A percentile compares a stretch with the other conserved stretches of the same genome.
phyloP scores from a whole-genome alignment of 2,329 filamentous ascomycete genomes.

The Epichloe sibirici region DNA sequence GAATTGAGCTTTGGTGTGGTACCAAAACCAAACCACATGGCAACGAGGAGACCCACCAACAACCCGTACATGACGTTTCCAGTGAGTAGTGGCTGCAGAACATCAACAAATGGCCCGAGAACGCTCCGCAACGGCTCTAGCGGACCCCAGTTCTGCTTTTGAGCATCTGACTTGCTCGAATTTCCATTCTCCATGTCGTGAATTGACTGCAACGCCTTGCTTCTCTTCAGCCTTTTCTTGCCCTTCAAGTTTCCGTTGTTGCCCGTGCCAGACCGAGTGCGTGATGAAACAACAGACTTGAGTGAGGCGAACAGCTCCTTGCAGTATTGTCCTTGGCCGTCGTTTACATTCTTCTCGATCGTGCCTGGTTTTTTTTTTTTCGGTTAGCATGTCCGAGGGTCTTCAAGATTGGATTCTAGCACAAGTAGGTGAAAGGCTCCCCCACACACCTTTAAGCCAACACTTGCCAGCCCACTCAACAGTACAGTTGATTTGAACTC shows the following conservation, averaged over 20 bases:
- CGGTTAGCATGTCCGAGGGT: too few relatives aligned
- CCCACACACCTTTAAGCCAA: slow-evolving; percentile 78
- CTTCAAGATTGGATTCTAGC: too few relatives aligned
- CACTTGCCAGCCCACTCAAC: slow-evolving; percentile 97
- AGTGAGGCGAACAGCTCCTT: slow-evolving; percentile 67
- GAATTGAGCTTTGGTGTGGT: slow-evolving; percentile 27
- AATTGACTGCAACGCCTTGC: slow-evolving; percentile 32
- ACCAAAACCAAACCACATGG: slow-evolving; percentile 60
- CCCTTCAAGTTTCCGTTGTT: slow-evolving; percentile 37
- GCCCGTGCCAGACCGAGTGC: slow-evolving; percentile 37
- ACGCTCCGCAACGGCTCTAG: slow-evolving; percentile 66
- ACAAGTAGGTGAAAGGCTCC: too few relatives aligned
- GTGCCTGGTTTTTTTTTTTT: slow-evolving; percentile 44
- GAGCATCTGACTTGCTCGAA: slow-evolving; percentile 28
- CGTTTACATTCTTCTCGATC: slow-evolving; percentile 90
- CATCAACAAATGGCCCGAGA: slow-evolving; percentile 56
- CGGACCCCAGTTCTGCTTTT: slow-evolving; percentile 55
- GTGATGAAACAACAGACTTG: slow-evolving; percentile 58
- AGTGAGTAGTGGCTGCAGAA: slow-evolving; percentile 58
- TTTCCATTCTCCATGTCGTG: slow-evolving; percentile 28
- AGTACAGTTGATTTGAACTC: slow-evolving; percentile 75
- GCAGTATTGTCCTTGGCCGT: slow-evolving; percentile 75
- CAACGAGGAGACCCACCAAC: slow-evolving; percentile 58
- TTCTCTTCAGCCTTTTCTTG: slow-evolving; percentile 51
- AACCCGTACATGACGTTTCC: slow-evolving; percentile 69